Evolutionary conservation across 306 rosid species (phyloP).

Genomic region (Vigna unguiculata): DNA sequence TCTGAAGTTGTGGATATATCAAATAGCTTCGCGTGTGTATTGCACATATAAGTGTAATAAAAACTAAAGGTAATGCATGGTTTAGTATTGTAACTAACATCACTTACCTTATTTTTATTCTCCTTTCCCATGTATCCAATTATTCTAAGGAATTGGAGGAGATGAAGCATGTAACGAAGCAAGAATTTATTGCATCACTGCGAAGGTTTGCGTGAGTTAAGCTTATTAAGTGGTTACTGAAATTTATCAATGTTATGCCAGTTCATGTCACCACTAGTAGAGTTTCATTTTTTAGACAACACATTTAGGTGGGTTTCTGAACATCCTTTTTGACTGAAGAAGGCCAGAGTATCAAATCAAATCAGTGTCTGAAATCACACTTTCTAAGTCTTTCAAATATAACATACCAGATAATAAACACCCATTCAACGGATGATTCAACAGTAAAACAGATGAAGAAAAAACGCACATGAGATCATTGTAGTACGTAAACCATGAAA

Average conservation of each 20-base stretch:
- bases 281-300: constrained; percentile 73
- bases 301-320: constrained; percentile 74
- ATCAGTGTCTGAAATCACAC: too few relatives aligned
- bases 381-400: too few relatives aligned
- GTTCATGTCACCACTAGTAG: constrained; percentile 71
- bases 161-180: constrained; percentile 87
- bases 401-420: too few relatives aligned
- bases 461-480: too few relatives aligned
- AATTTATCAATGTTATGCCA: constrained; percentile 59
- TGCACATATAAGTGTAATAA: too few relatives aligned
- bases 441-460: too few relatives aligned
- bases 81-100: not conserved
- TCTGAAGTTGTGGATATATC: too few relatives aligned
- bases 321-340: constrained; percentile 94
- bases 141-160: constrained; percentile 85
- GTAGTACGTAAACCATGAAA: too few relatives aligned
- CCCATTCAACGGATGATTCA: too few relatives aligned
- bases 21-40: too few relatives aligned
- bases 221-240: not conserved
- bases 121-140: constrained; percentile 63
- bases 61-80: too few relatives aligned
- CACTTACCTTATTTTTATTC: constrained; percentile 7
- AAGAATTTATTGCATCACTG: constrained; percentile 95
- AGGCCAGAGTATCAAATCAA: constrained; percentile 93
- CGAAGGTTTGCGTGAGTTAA: constrained; percentile 62